These are phyloP conservation scores for Lactarius quietus DNA, from an alignment of 768 basidiomycete species.

Conservation along the genomic window DNA sequence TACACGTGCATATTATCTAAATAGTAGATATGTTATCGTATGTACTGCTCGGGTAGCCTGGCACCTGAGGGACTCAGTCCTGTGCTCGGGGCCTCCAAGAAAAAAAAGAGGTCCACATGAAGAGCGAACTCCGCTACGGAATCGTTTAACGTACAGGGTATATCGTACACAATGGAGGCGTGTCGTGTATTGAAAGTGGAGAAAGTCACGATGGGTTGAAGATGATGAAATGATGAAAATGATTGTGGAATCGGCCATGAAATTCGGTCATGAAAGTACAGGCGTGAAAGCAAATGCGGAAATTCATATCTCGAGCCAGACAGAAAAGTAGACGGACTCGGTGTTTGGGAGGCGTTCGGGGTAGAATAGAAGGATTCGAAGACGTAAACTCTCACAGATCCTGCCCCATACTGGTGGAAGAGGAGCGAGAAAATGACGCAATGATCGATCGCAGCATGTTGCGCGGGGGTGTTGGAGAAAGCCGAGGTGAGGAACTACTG, in stretches of 20 bases:
- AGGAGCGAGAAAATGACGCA: conserved; percentile 17
- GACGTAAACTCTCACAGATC: conserved; percentile 2
- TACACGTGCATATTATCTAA: conserved; percentile 23
- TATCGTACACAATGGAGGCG: not conserved
- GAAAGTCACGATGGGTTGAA: not conserved
- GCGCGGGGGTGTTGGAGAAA: conserved; percentile 11
- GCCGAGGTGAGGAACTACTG: not conserved
- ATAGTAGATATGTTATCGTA: conserved; percentile 26
- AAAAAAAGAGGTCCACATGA: conserved; percentile 3
- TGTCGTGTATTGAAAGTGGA: conserved; percentile 1
- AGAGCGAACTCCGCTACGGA: conserved; percentile 1
- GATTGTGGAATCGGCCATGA: not conserved
- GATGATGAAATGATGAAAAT: not conserved
- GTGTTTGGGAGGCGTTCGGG: not conserved
- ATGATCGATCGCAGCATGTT: conserved; percentile 21
- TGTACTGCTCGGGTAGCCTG: conserved; percentile 4
- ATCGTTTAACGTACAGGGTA: conserved; percentile 18
- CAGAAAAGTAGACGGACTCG: conserved; percentile 6
- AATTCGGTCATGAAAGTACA: conserved; percentile 1
- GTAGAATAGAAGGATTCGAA: not conserved
- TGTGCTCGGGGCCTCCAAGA: not conserved
- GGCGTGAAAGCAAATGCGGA: conserved; percentile 5
- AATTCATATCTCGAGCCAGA: not conserved
- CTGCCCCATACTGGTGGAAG: conserved; percentile 7
- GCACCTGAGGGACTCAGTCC: not conserved